phyloP scores from a whole-genome alignment of 1,284 basidiomycete species.

The Rhodotorula sp. region DNA sequence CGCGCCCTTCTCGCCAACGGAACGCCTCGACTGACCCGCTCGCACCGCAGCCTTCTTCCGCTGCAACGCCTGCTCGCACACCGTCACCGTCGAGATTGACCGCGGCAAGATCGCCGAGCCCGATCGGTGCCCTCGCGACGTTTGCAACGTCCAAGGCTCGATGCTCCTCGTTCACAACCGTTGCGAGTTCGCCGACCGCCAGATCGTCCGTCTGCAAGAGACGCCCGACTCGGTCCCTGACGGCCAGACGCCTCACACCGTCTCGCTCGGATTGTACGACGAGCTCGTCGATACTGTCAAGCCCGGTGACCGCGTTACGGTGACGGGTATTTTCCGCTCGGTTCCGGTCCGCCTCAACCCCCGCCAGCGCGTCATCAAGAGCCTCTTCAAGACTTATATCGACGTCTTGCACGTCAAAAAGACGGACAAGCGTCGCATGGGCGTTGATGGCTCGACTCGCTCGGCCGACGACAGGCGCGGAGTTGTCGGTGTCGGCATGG shows the following conservation, averaged over 20 bases:
- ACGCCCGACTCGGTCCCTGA: constrained; percentile 95
- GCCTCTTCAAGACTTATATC: constrained; percentile 93
- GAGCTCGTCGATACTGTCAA: constrained; percentile 93
- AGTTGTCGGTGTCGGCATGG: constrained; percentile 42
- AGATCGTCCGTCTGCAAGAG: constrained; percentile 92
- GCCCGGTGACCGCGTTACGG: constrained; percentile 86
- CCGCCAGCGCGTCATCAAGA: constrained; percentile 84
- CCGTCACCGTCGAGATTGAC: constrained; percentile 91
- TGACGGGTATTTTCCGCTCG: constrained; percentile 92
- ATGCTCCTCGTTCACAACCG: constrained; percentile 97
- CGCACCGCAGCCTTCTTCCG: constrained; percentile 80
- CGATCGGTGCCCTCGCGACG: constrained; percentile 81
- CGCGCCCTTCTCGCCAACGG: too few relatives aligned
- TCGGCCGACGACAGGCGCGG: constrained; percentile 49
- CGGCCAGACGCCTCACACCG: constrained; percentile 96
- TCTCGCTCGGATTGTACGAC: constrained; percentile 92
- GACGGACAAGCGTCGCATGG: constrained; percentile 66
- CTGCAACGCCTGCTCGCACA: constrained; percentile 92
- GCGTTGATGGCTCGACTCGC: constrained; percentile 78
- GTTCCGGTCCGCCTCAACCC: constrained; percentile 92
- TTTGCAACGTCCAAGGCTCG: constrained; percentile 79
- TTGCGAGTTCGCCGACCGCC: constrained; percentile 91
- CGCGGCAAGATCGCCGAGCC: constrained; percentile 95
- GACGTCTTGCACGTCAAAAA: constrained; percentile 91
- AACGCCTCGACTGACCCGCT: background rate